These are phyloP conservation scores for Beauveria varroae DNA, from an alignment of 2,329 filamentous ascomycete genomes.

Conservation along the genomic window DNA sequence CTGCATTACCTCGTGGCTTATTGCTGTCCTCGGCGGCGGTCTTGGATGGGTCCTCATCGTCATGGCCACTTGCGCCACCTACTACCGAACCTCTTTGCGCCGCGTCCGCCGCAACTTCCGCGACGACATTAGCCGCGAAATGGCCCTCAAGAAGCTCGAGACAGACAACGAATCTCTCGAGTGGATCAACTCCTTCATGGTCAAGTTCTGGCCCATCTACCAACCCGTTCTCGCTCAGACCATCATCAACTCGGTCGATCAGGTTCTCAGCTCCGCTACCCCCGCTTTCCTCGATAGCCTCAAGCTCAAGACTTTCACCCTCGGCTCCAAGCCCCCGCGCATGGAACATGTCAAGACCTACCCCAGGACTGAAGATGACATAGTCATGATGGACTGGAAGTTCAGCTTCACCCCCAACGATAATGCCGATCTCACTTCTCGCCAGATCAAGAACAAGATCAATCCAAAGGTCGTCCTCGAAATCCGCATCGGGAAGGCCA, in stretches of 20 bases:
- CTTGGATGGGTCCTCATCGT: conserved; percentile 89
- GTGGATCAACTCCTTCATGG: conserved; percentile 98
- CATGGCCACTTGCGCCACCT: conserved; percentile 87
- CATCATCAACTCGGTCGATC: conserved; percentile 89
- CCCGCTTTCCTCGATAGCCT: conserved; percentile 90
- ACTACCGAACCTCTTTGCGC: conserved; percentile 92
- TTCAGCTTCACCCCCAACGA: conserved; percentile 99
- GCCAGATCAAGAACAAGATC: conserved; percentile 89
- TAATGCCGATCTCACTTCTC: conserved; percentile 78
- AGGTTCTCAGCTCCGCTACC: conserved; percentile 87
- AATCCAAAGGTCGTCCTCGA: conserved; percentile 96
- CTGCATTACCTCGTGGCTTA: conserved; percentile 81
- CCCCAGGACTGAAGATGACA: conserved; percentile 88
- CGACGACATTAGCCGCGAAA: conserved; percentile 84
- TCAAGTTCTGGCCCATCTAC: conserved; percentile 99
- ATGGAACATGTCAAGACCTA: conserved; percentile 99
- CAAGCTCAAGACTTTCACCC: conserved; percentile 85
- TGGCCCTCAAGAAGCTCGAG: conserved; percentile 80
- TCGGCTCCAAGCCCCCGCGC: conserved; percentile 90
- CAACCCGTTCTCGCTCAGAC: conserved; percentile 88
- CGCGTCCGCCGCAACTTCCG: conserved; percentile 92
- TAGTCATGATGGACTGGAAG: conserved; percentile 99
- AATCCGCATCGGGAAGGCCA: conserved; percentile 87
- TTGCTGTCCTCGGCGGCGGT: conserved; percentile 83
- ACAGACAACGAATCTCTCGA: conserved; percentile 88